phyloP scores from a whole-genome alignment of 176 grass and related monocot genomes.

The Oryza nivara region DNA sequence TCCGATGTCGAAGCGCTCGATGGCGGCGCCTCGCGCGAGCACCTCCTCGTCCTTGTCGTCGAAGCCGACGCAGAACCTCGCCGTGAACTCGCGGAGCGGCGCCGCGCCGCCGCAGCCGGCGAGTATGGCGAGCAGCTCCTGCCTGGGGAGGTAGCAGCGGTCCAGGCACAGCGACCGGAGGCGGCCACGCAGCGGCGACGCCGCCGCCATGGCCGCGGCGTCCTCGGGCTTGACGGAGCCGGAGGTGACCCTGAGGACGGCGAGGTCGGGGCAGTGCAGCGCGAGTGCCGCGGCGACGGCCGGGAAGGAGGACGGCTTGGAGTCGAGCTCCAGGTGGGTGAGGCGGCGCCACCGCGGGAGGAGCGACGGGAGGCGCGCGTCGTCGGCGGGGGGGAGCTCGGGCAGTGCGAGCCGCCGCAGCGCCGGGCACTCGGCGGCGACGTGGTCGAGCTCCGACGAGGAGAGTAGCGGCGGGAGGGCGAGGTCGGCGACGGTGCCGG shows the following conservation, averaged over 20 bases:
- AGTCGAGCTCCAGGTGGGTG: slow-evolving; percentile 58
- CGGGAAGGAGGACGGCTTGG: slow-evolving; percentile 63
- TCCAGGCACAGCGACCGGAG: slow-evolving; percentile 54
- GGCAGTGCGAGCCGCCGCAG: slow-evolving; percentile 56
- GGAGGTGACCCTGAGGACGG: slow-evolving; percentile 30
- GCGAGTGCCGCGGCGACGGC: slow-evolving; percentile 44
- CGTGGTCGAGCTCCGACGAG: slow-evolving; percentile 36
- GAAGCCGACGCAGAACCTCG: slow-evolving; percentile 69
- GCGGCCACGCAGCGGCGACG: slow-evolving; percentile 6
- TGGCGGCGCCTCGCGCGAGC: slow-evolving; percentile 14
- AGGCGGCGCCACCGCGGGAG: slow-evolving; percentile 60
- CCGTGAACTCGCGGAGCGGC: slow-evolving; percentile 49
- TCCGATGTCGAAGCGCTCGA: slow-evolving; percentile 48
- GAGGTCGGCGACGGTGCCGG: slow-evolving; percentile 24
- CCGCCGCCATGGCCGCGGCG: slow-evolving; percentile 33
- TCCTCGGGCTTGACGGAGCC: slow-evolving; percentile 72
- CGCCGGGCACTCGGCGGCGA: slow-evolving; percentile 38
- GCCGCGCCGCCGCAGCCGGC: slow-evolving; percentile 33
- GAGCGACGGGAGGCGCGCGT: slow-evolving; percentile 55
- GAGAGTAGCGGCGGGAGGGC: slow-evolving; percentile 59
- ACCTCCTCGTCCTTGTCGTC: slow-evolving; percentile 51
- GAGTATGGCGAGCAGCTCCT: slow-evolving; percentile 49
- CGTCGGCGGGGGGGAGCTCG: slow-evolving; percentile 34
- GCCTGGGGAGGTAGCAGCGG: slow-evolving; percentile 59
- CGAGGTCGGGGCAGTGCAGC: slow-evolving; percentile 40